These are phyloP conservation scores for Grosmannia serpens DNA, from an alignment of 2,329 filamentous ascomycete species.

Conservation along the genomic window DNA sequence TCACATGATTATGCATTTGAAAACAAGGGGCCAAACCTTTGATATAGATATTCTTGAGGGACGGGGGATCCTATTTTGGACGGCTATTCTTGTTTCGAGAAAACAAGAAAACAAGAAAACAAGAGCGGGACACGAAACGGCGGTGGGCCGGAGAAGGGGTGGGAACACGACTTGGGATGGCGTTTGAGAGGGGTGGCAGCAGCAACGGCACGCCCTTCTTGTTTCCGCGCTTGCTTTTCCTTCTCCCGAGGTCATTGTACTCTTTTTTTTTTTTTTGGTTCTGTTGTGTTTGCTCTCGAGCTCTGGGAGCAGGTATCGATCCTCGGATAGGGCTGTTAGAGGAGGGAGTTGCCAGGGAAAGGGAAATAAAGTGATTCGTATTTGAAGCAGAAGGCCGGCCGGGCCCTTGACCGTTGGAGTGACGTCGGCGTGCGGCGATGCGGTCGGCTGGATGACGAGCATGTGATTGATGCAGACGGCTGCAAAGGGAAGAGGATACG, in stretches of 20 bases:
- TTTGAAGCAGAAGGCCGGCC: neutral
- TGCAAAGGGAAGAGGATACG: neutral
- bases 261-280: neutral
- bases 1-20: neutral
- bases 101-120: neutral
- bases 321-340: constrained; percentile 1
- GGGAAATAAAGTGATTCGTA: neutral
- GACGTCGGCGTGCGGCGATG: too few relatives aligned
- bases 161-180: neutral
- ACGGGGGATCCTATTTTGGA: neutral
- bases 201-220: neutral
- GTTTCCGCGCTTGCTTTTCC: neutral
- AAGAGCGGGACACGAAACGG: neutral
- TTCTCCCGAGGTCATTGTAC: neutral
- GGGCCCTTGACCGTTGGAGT: too few relatives aligned
- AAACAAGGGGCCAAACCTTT: neutral
- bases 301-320: neutral
- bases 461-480: neutral
- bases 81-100: neutral
- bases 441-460: too few relatives aligned
- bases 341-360: constrained; percentile 6
- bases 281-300: neutral
- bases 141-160: neutral
- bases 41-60: neutral
- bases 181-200: neutral